phyloP scores from a whole-genome alignment of 2,329 filamentous ascomycete genomes.

The Xylariaceae sp. region DNA sequence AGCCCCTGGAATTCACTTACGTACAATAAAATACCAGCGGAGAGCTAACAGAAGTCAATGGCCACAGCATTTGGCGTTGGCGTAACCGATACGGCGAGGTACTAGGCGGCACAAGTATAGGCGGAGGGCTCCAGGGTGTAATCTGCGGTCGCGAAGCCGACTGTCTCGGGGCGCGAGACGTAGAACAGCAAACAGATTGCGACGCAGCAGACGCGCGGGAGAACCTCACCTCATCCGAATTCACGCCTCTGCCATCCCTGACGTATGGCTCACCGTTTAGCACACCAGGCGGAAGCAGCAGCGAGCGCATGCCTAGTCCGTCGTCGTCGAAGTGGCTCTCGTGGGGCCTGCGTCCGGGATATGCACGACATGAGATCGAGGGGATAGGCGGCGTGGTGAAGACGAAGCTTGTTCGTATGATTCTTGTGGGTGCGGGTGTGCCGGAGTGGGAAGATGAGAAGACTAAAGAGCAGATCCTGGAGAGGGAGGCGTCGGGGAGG shows the following conservation, averaged over 20 bases:
- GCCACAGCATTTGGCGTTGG: constrained; percentile 74
- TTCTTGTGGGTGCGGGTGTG: constrained; percentile 76
- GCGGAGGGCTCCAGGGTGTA: constrained; percentile 82
- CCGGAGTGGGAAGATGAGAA: constrained; percentile 79
- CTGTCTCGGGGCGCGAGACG: constrained; percentile 71
- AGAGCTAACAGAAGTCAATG: constrained; percentile 6
- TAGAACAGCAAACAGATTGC: constrained; percentile 80
- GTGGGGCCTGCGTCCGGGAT: constrained; percentile 57
- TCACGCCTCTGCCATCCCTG: constrained; percentile 14
- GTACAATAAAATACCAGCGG: neutral
- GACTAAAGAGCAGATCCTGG: constrained; percentile 58
- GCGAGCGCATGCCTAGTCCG: constrained; percentile 34
- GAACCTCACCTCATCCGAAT: constrained; percentile 21
- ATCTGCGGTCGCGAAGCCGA: constrained; percentile 73
- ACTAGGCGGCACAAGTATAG: constrained; percentile 77
- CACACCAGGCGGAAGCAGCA: constrained; percentile 16
- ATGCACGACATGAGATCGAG: constrained; percentile 81
- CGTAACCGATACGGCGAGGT: constrained; percentile 77
- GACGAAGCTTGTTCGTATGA: constrained; percentile 77
- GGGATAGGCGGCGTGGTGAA: constrained; percentile 85
- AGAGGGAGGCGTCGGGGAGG: constrained; percentile 61
- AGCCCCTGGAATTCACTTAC: neutral
- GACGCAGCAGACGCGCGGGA: constrained; percentile 68
- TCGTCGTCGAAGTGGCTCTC: constrained; percentile 31
- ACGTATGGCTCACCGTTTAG: constrained; percentile 12